Evolutionary conservation across 257 asterid genomes (phyloP), one percentile per base, ranked within the genome.

Genomic region (Solanum sitiens): DNA sequence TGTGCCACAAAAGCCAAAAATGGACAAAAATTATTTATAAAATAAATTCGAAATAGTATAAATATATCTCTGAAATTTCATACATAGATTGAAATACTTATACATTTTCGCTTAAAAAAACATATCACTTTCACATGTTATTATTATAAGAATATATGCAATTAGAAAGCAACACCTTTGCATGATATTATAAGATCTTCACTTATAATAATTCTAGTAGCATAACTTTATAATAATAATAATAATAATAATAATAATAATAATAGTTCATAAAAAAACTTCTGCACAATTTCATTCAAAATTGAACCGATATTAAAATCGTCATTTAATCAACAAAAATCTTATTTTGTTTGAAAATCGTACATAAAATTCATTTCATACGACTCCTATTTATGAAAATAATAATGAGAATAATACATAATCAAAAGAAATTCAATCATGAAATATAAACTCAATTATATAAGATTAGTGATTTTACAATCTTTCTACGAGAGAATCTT

Each of bases 71-170:
- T 35, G 7, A 35, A 7, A 35, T 35, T 5, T 35, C 0, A 7
- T 5, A 1, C 7, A 0, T 6, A 35, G 7, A 5, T 35, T 1
- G 39, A 5, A 0, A 0, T 35, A 35, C 5, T 35, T 35, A 35
- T 35, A 1, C 5, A 5, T 1, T 35, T 35, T 35, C 5, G 39
- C 39, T 35, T 40, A 0, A n/a, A 68, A 67, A 67, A n/a, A 21
- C 5, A 11, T 30, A 70, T 89, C 89, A 77, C 68, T 53, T 53
- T 77, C 88, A 70, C 74, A 12, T 85, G 61, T 89, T 32, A 7
- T 4, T 47, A 6, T 39, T 75, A 53, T 53, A 27, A 83, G 85
- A 74, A 80, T 74, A 84, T 87, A 61, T 87, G 74, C 37, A 74
- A 33, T 79, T 77, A 32, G 9, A 7, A 76, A 56, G 87, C 67